These are phyloP conservation scores for Iberis amara DNA, from an alignment of 441 rosid genomes.

Conservation along the genomic window DNA sequence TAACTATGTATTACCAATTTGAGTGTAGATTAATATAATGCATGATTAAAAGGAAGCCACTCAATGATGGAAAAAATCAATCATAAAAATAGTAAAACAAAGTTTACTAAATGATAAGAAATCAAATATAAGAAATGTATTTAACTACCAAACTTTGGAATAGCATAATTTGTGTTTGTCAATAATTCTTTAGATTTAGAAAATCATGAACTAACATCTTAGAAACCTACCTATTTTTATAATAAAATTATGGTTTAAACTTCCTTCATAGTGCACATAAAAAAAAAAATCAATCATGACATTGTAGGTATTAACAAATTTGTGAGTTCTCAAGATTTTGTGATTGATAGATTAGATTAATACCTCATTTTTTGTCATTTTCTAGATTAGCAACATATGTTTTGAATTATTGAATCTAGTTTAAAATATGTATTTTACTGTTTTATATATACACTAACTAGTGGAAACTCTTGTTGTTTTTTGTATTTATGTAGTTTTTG, in stretches of 20 bases:
- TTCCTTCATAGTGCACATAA: neutral
- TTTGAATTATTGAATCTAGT: neutral
- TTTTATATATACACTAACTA: neutral
- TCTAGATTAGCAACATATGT: neutral
- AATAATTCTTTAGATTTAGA: neutral
- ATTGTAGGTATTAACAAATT: too few relatives aligned
- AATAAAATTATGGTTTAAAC: neutral
- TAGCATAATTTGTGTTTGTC: neutral
- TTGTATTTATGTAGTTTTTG: constrained; percentile 1
- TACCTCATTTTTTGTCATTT: neutral
- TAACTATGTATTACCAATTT: too few relatives aligned
- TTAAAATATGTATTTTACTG: neutral
- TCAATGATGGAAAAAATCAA: too few relatives aligned
- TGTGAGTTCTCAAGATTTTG: neutral
- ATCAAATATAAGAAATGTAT: neutral
- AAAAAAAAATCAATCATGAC: too few relatives aligned
- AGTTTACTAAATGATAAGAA: neutral
- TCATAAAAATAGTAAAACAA: neutral
- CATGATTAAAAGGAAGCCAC: too few relatives aligned
- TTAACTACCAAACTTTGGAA: neutral
- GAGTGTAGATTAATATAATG: too few relatives aligned
- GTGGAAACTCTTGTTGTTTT: neutral
- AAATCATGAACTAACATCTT: too few relatives aligned
- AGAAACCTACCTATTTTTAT: neutral
- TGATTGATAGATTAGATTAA: neutral